Conservation (phyloP, 441 rosid genomes). For the Euphorbia celastroides region DNA sequence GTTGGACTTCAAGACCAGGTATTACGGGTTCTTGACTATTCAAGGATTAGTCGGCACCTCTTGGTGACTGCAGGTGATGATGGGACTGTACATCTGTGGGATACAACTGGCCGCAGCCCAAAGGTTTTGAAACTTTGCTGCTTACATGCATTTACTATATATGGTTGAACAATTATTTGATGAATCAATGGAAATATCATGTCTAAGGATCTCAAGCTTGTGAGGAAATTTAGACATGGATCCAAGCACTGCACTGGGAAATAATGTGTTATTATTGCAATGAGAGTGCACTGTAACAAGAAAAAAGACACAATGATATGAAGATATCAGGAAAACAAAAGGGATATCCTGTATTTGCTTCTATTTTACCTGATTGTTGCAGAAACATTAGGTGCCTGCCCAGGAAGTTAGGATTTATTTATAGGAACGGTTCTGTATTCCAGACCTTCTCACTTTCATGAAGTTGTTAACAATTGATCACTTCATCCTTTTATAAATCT, state of each 20-base stretch:
- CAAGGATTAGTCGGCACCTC: constrained; percentile 82
- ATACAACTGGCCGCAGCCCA: constrained; percentile 82
- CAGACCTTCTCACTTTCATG: not conserved
- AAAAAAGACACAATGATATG: not conserved
- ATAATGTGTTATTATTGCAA: not conserved
- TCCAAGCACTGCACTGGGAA: not conserved
- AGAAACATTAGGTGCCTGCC: not conserved
- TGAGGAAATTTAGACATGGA: constrained; percentile 1
- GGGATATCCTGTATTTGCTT: not conserved
- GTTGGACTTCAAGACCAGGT: constrained; percentile 77
- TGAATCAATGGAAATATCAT: constrained; percentile 8
- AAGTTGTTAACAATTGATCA: not conserved
- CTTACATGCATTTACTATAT: not conserved
- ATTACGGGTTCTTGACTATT: constrained; percentile 91
- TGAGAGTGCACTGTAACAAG: not conserved
- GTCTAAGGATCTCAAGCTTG: not conserved
- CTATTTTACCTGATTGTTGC: not conserved
- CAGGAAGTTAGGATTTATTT: not conserved
- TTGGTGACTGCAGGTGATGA: constrained; percentile 97
- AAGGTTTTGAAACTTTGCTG: constrained; percentile 42
- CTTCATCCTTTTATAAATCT: not conserved
- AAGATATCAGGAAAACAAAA: not conserved
- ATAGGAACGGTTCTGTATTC: not conserved
- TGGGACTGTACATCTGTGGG: constrained; percentile 94
- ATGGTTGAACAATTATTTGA: constrained; percentile 10